phyloP scores from a whole-genome alignment of 202 grass and related monocot genomes.

The Saccharum hybrid region DNA sequence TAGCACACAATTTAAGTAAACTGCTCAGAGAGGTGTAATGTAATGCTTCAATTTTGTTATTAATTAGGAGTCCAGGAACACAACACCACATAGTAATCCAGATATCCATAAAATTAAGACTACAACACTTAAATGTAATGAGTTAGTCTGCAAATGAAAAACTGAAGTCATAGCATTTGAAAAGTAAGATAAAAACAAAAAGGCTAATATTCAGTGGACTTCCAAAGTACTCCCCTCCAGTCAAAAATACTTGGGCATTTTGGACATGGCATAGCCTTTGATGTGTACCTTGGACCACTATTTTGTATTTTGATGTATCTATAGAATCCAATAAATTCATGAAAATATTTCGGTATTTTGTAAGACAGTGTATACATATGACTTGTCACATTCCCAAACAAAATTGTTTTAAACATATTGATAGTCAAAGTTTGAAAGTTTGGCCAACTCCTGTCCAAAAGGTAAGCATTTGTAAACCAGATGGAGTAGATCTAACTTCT shows the following conservation, averaged over 20 bases:
- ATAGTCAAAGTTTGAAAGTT: background rate
- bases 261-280: background rate
- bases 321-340: background rate
- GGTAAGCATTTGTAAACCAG: background rate
- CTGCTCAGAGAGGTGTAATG: constrained; percentile 2
- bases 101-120: constrained; percentile 16
- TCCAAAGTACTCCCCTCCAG: background rate
- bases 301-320: background rate
- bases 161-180: background rate
- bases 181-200: background rate
- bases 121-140: background rate
- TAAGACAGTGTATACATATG: background rate
- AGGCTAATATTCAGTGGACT: background rate
- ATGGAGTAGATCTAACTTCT: background rate
- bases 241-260: background rate
- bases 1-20: background rate
- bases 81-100: background rate
- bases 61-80: background rate
- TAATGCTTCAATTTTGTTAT: background rate
- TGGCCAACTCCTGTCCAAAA: background rate
- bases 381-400: background rate
- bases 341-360: background rate
- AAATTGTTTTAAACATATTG: background rate
- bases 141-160: constrained; percentile 26
- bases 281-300: background rate